phyloP scores from a whole-genome alignment of 768 basidiomycete species.

The Leccinum boreale region DNA sequence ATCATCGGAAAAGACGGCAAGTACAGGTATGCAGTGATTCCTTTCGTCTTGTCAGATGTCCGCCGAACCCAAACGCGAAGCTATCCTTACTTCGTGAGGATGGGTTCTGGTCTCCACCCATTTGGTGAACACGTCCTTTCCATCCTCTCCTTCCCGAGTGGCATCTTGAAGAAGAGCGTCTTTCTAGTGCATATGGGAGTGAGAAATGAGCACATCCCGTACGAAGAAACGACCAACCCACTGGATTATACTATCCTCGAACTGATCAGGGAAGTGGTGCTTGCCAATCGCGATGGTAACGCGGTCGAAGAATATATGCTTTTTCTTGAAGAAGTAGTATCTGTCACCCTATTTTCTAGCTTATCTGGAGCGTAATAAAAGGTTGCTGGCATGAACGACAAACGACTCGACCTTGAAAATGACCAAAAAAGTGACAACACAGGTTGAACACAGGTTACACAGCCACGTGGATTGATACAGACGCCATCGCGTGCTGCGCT shows the following conservation, averaged over 20 bases:
- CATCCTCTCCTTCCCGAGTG: background rate
- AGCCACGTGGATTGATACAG: too few species aligned
- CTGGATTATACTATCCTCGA: slow-evolving; percentile 9
- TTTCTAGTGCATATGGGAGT: background rate
- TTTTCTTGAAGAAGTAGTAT: slow-evolving; percentile 12
- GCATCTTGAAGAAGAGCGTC: slow-evolving; percentile 7
- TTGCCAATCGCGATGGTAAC: slow-evolving; percentile 26
- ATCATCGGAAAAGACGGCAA: slow-evolving; percentile 9
- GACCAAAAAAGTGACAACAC: too few species aligned
- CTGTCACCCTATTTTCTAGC: background rate
- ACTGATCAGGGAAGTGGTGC: slow-evolving; percentile 9
- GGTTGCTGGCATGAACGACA: background rate
- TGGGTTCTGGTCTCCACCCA: background rate
- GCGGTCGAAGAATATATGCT: slow-evolving; percentile 23
- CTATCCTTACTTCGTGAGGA: slow-evolving; percentile 1
- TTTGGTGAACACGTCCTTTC: slow-evolving; percentile 16
- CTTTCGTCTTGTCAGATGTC: background rate
- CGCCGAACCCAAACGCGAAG: slow-evolving; percentile 1
- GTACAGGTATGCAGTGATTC: slow-evolving; percentile 26
- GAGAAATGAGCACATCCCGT: background rate
- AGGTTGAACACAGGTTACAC: too few species aligned
- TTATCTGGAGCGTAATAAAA: background rate
- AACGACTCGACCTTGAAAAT: too few species aligned
- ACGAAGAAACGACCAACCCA: background rate
- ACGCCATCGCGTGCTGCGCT: too few species aligned